Conservation (phyloP, 2,329 filamentous ascomycete species). For the Zymoseptoria pseudotritici region DNA sequence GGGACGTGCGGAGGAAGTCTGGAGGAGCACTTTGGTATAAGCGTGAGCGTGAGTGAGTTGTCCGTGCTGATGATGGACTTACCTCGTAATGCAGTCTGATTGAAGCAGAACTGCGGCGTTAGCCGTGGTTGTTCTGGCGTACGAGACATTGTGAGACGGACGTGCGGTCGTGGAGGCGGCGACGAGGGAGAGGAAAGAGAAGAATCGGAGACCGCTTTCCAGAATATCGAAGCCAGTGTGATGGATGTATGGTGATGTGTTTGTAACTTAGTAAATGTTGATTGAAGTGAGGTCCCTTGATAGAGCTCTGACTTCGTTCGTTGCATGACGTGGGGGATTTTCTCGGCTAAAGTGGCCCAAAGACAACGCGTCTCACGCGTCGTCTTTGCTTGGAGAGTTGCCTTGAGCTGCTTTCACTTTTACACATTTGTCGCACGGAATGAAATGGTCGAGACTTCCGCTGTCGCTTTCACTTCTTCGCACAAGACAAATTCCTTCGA, state of each 20-base stretch:
- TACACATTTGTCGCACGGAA: background rate
- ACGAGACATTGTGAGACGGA: slow-evolving; percentile 33
- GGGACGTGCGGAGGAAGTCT: slow-evolving; percentile 89
- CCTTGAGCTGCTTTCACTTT: background rate
- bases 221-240: slow-evolving; percentile 25
- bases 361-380: background rate
- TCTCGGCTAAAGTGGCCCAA: background rate
- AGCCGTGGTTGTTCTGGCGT: slow-evolving; percentile 34
- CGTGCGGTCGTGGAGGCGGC: slow-evolving; percentile 3
- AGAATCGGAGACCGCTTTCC: slow-evolving; percentile 18
- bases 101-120: slow-evolving; percentile 46
- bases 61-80: slow-evolving; percentile 7
- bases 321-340: background rate
- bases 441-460: background rate
- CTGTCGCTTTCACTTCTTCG: background rate
- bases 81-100: slow-evolving; percentile 45
- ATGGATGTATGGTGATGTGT: background rate
- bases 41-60: slow-evolving; percentile 18
- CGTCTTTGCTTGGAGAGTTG: background rate
- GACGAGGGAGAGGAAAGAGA: slow-evolving; percentile 5
- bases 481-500: background rate
- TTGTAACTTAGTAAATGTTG: background rate
- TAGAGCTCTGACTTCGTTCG: background rate
- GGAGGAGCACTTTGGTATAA: slow-evolving; percentile 23
- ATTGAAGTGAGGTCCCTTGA: background rate